Conservation (phyloP, 495 filamentous ascomycete genomes). For the Penicillium fimorum region DNA sequence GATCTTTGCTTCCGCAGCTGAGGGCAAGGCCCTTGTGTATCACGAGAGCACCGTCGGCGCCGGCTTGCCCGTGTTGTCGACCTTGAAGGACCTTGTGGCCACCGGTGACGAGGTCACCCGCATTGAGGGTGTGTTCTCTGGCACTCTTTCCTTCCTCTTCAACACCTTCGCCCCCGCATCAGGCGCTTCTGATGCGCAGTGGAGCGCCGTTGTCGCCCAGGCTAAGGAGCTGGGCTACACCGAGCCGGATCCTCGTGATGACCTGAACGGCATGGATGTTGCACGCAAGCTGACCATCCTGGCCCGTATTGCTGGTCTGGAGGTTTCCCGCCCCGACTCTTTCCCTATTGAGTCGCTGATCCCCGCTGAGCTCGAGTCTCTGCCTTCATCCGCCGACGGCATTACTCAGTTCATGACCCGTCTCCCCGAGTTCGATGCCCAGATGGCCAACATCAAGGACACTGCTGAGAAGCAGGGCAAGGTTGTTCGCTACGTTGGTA, state of each 20-base stretch:
- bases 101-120: constrained; percentile 84
- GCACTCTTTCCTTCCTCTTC: constrained; percentile 95
- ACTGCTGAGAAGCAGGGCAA: constrained; percentile 79
- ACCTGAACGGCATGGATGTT: constrained; percentile 94
- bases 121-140: constrained; percentile 95
- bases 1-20: constrained; percentile 66
- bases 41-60: constrained; percentile 94
- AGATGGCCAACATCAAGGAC: constrained; percentile 80
- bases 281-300: constrained; percentile 96
- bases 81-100: constrained; percentile 80
- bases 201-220: constrained; percentile 83
- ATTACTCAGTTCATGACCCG: constrained; percentile 74
- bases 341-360: constrained; percentile 94
- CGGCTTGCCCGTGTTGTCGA: constrained; percentile 87
- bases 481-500: constrained; percentile 94
- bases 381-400: constrained; percentile 55
- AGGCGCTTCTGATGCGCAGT: constrained; percentile 60
- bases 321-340: constrained; percentile 70
- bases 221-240: constrained; percentile 96
- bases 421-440: constrained; percentile 71
- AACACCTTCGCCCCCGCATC: constrained; percentile 82
- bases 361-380: constrained; percentile 75
- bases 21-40: constrained; percentile 72
- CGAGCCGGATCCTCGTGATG: constrained; percentile 93
- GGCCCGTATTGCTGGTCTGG: constrained; percentile 75